Evolutionary conservation across 1,284 basidiomycete species (phyloP), one percentile per base, ranked within the genome.

Genomic region (Apiotrichum sp.): DNA sequence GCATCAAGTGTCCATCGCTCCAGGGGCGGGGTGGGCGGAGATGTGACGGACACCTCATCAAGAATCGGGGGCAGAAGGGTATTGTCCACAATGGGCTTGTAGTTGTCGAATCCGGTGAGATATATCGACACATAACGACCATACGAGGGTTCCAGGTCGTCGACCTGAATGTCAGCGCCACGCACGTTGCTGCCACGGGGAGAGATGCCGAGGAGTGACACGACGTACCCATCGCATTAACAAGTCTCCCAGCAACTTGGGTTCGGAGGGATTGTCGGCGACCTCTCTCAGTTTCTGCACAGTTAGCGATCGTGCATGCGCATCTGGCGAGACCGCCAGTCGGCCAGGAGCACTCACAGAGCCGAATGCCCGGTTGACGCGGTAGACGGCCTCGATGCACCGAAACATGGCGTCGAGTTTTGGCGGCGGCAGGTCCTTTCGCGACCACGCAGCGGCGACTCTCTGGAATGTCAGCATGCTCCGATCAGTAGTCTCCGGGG

Each of bases 401-500:
- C 95, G 82, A 76, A 98, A 98, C 89, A 98, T 93, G 53, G 81
- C 78, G 73, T 98, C 95, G 40, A 98, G 82, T 66, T 91, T 87
- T 11, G 83, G 83, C 2, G 95, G 96, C 14, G 96, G 95, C 44
- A 98, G 86, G 74, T 97, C 96, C 47, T 86, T 84, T 42, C 91
- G 81, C 11, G 93, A 97, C 95, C 95, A 98, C 53, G 96, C 96
- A 32, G 87, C 86, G 4, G 96, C 96, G 7, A 97, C 89, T 83
- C 89, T 91, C 89, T 98, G 13, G 8, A 38, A 36, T 22, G 55
- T 61, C 45, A 61, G 56, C 49, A 29, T 11, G 34, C 22, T 22
- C 22, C 22, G 22, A 22, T 22, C 22, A 22, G 22, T 22, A 22
- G 22, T 29, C 11, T 29, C 53, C 22, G 22, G 22, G 22, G 22